phyloP scores from a whole-genome alignment of 805 yeast genomes.

The Kluyveromyces starmeri region DNA sequence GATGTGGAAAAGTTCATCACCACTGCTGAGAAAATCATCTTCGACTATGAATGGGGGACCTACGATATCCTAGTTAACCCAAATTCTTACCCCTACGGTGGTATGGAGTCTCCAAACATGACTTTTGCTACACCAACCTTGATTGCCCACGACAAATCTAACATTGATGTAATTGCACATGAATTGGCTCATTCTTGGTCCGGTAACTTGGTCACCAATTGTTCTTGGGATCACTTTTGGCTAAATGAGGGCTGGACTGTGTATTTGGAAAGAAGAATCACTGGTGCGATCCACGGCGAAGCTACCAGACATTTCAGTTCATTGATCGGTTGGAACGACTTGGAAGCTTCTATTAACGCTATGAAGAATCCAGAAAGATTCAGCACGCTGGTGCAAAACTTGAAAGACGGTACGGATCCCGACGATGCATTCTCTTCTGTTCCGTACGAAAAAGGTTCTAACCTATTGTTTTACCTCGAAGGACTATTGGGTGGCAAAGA shows the following conservation, averaged over 20 bases:
- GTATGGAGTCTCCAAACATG: slow-evolving; percentile 91
- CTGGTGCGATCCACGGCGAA: slow-evolving; percentile 73
- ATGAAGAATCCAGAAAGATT: slow-evolving; percentile 50
- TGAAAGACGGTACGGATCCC: slow-evolving; percentile 66
- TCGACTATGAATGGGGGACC: slow-evolving; percentile 75
- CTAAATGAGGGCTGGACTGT: slow-evolving; percentile 96
- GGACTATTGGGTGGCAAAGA: slow-evolving; percentile 52
- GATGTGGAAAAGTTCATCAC: slow-evolving; percentile 75
- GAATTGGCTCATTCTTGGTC: slow-evolving; percentile 92
- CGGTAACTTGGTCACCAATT: slow-evolving; percentile 83
- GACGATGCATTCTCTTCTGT: slow-evolving; percentile 84
- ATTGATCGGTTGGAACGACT: slow-evolving; percentile 82
- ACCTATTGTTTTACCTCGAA: slow-evolving; percentile 68
- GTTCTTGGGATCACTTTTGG: slow-evolving; percentile 93
- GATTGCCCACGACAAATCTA: slow-evolving; percentile 74
- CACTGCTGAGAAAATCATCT: slow-evolving; percentile 64
- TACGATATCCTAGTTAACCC: slow-evolving; percentile 79
- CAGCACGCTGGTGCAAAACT: slow-evolving; percentile 59
- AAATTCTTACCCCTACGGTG: slow-evolving; percentile 75
- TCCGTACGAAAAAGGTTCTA: slow-evolving; percentile 88
- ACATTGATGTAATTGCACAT: slow-evolving; percentile 86
- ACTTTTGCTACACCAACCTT: slow-evolving; percentile 88
- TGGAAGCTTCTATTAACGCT: slow-evolving; percentile 56
- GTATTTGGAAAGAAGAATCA: slow-evolving; percentile 76
- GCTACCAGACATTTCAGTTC: slow-evolving; percentile 69